phyloP scores from a whole-genome alignment of 768 basidiomycete genomes.

The Pulveroboletus sp. region DNA sequence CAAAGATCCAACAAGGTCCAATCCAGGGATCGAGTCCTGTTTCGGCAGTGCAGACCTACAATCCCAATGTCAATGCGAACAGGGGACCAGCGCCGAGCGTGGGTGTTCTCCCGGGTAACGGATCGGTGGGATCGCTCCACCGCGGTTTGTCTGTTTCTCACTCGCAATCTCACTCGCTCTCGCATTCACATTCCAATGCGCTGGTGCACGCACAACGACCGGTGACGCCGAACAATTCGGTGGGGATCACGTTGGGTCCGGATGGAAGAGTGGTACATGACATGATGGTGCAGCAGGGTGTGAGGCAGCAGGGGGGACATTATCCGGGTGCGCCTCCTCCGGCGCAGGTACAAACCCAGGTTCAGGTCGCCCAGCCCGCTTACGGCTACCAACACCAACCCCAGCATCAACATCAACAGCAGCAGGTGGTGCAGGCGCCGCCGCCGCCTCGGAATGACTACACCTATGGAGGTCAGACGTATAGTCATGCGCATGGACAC shows the following conservation, averaged over 20 bases:
- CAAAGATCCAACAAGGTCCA: slow-evolving; percentile 18
- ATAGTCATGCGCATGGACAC: slow-evolving; percentile 18
- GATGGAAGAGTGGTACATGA: slow-evolving; percentile 80
- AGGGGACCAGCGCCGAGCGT: not conserved
- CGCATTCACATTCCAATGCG: too few relatives aligned
- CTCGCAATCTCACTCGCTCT: too few relatives aligned
- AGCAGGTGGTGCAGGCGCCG: slow-evolving; percentile 6
- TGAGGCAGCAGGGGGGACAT: too few relatives aligned
- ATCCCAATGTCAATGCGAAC: too few relatives aligned
- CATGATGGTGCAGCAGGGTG: slow-evolving; percentile 48
- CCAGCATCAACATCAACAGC: slow-evolving; percentile 26
- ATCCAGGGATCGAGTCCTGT: slow-evolving; percentile 20
- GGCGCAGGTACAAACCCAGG: not conserved
- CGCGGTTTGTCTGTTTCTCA: slow-evolving; percentile 30
- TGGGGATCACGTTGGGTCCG: slow-evolving; percentile 82
- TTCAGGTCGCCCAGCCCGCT: slow-evolving; percentile 20
- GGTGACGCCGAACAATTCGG: slow-evolving; percentile 71
- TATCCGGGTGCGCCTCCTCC: too few relatives aligned
- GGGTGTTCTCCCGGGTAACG: slow-evolving; percentile 5
- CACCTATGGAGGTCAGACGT: slow-evolving; percentile 14
- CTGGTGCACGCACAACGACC: too few relatives aligned
- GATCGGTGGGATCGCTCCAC: not conserved
- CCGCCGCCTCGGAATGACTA: slow-evolving; percentile 25
- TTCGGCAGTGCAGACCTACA: slow-evolving; percentile 14
- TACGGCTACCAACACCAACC: slow-evolving; percentile 30